Evolutionary conservation across 768 basidiomycete genomes (phyloP), one percentile per base, ranked within the genome.

Genomic region (Mycena indigotica): DNA sequence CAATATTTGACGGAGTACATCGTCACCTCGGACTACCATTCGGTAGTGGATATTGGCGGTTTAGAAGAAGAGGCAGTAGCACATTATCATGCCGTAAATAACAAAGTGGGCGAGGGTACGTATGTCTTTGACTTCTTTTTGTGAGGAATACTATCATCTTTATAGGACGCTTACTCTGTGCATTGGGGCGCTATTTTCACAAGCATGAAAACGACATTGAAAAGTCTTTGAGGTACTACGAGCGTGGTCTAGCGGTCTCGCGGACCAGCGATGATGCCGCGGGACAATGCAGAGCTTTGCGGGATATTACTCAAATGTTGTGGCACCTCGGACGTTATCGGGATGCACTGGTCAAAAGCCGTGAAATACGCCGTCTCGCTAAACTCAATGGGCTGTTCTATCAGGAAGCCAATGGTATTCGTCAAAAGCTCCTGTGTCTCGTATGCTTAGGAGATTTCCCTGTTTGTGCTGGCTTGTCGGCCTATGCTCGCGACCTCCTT

Each of bases 241-340:
- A 53, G 35, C 28, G 5, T n/a, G 59, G 44, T n/a, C 5, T 40
- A 25, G 6, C 10, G 10, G 38, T 60, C 8, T n/a, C 45, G 5
- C 21, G 25, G 23, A 5, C 39, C 21, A 29, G 40, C 6, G 17
- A 50, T 3, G 29, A 60, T 39, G 8, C 21, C 5, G 16, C 44
- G 19, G 50, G 17, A 2, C 54, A 56, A n/a, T 60, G 59, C 12
- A 2, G 30, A 12, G 55, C 55, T 28, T 16, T 60, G 21, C 28
- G 54, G 8, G 40, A 52, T 21, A 28, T 28, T 4, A 50, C 58
- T 1, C 25, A 46, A 21, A 19, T 17, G 2, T 21, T 50, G 0
- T 60, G 59, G 59, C 55, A 60, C 23, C 55, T 56, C 6, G 59
- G 59, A 4, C 16, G 53, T 12, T 60, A 56, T 50, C 38, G 15